Evolutionary conservation across 257 asterid species (phyloP).

Genomic region (Solanum neorickii): DNA sequence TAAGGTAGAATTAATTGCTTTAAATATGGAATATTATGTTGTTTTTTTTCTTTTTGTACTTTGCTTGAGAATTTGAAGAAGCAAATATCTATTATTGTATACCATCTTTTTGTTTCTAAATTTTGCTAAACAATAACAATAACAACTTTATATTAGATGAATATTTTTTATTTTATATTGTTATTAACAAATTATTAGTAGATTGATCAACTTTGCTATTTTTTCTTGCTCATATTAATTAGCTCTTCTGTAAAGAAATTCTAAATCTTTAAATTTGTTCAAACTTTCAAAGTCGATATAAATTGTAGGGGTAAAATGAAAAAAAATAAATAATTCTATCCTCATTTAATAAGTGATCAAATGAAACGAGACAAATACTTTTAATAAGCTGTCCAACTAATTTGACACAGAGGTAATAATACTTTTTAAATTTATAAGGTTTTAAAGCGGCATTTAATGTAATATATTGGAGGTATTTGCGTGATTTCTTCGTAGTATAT

Average conservation of each 20-base stretch:
- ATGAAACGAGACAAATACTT: background rate
- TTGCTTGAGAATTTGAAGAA: background rate
- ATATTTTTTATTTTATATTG: too few species aligned
- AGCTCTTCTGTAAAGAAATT: background rate
- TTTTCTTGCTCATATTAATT: background rate
- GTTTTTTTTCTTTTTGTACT: background rate
- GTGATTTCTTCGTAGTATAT: background rate
- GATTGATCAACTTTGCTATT: background rate
- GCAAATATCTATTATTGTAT: background rate
- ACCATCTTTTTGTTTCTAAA: background rate
- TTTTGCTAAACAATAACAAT: background rate
- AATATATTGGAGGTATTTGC: too few species aligned
- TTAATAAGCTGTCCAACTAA: background rate
- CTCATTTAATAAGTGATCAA: background rate
- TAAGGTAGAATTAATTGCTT: background rate
- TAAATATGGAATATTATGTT: background rate
- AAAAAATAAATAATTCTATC: too few species aligned
- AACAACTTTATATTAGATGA: background rate
- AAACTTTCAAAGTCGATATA: too few species aligned
- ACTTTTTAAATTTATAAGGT: background rate
- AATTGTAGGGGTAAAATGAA: background rate
- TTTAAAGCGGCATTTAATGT: background rate
- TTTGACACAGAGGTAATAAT: too few species aligned
- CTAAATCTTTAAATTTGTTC: background rate
- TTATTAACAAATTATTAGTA: too few species aligned